A percentile compares a stretch with the other conserved stretches of the same genome.
Evolutionary conservation across 805 yeast species (phyloP).

Genomic region (Wickerhamomyces tratensis): DNA sequence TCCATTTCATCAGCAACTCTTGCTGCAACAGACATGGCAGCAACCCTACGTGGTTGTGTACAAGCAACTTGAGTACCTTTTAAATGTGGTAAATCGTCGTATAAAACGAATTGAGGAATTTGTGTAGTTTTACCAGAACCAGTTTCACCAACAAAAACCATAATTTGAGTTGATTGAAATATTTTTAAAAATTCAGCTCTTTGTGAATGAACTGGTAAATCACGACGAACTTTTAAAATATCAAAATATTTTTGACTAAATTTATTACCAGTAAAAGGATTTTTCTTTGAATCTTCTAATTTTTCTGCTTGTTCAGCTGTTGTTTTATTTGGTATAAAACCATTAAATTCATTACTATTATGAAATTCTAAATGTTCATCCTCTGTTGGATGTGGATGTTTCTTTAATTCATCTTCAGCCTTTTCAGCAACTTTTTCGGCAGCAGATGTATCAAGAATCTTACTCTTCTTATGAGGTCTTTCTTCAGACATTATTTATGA

Average conservation of each 20-base stretch:
- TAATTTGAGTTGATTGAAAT: slow-evolving; percentile 81
- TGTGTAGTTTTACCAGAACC: slow-evolving; percentile 99
- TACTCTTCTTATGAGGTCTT: slow-evolving; percentile 40
- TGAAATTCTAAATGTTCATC: slow-evolving; percentile 36
- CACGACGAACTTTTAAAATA: slow-evolving; percentile 71
- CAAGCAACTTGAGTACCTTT: slow-evolving; percentile 83
- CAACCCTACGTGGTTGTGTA: slow-evolving; percentile 96
- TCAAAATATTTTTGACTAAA: slow-evolving; percentile 63
- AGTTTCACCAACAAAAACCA: slow-evolving; percentile 98
- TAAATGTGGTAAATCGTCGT: slow-evolving; percentile 88
- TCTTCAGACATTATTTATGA: slow-evolving; percentile 14
- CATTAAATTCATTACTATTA: slow-evolving; percentile 56
- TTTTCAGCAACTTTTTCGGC: slow-evolving; percentile 61
- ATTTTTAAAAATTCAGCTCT: slow-evolving; percentile 78
- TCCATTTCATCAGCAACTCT: slow-evolving; percentile 98
- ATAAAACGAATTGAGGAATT: slow-evolving; percentile 88
- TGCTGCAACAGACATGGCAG: slow-evolving; percentile 97
- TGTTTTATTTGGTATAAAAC: slow-evolving; percentile 49
- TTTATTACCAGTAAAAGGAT: slow-evolving; percentile 71
- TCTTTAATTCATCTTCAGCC: slow-evolving; percentile 44
- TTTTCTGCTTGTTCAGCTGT: slow-evolving; percentile 52
- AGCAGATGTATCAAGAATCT: slow-evolving; percentile 37
- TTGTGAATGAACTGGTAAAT: slow-evolving; percentile 90
- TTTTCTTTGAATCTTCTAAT: slow-evolving; percentile 47
- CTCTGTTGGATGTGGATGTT: slow-evolving; percentile 35